Evolutionary conservation across 1,139 yeast genomes (phyloP).

Genomic region (Yamadazyma songkhlaensis): DNA sequence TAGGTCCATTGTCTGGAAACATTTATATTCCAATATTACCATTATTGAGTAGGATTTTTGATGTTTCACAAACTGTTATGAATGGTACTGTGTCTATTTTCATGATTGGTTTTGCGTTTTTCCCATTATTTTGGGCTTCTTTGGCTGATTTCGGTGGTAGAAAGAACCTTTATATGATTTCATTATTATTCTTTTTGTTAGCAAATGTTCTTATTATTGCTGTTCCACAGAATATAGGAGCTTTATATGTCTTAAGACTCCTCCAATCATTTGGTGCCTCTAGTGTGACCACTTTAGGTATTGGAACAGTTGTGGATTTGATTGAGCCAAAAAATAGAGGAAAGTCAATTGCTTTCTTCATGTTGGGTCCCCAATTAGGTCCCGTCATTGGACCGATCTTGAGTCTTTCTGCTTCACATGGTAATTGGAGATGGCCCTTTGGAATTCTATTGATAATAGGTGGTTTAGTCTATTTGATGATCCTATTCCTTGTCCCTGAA

Average conservation of each 20-base stretch:
- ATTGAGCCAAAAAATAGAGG: constrained; percentile 48
- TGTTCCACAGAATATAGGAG: constrained; percentile 45
- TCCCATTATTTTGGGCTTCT: constrained; percentile 55
- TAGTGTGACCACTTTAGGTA: constrained; percentile 53
- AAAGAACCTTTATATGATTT: constrained; percentile 45
- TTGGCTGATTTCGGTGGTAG: constrained; percentile 60
- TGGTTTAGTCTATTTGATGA: constrained; percentile 32
- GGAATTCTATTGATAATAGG: constrained; percentile 50
- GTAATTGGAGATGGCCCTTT: constrained; percentile 56
- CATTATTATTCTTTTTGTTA: constrained; percentile 41
- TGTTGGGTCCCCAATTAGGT: constrained; percentile 61
- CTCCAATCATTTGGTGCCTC: constrained; percentile 58
- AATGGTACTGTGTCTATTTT: constrained; percentile 62
- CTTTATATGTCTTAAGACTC: constrained; percentile 41
- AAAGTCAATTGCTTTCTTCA: constrained; percentile 49
- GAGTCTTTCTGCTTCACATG: constrained; percentile 34
- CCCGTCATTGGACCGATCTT: constrained; percentile 56
- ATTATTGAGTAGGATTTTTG: constrained; percentile 37
- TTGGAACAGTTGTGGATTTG: constrained; percentile 55
- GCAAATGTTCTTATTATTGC: constrained; percentile 49
- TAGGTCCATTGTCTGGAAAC: constrained; percentile 61
- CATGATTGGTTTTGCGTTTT: constrained; percentile 54
- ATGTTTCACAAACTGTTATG: constrained; percentile 42
- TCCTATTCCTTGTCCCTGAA: constrained; percentile 49
- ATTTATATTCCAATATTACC: constrained; percentile 59